These are phyloP conservation scores for Trametopsis cervina DNA, from an alignment of 768 basidiomycete genomes.

Conservation along the genomic window DNA sequence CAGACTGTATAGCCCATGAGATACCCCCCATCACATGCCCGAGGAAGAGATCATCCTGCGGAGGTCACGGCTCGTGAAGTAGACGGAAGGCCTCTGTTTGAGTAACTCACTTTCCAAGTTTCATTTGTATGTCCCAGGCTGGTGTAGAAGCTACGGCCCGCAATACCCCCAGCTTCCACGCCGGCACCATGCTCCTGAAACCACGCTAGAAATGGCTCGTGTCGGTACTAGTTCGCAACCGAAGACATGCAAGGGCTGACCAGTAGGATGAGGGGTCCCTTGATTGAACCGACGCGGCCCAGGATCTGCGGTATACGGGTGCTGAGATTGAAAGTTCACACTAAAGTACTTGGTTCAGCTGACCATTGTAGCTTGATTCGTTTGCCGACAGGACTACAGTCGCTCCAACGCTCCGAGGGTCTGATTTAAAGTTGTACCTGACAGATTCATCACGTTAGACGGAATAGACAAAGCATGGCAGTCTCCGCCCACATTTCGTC, in stretches of 20 bases:
- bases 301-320: constrained; percentile 28
- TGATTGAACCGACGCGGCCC: constrained; percentile 49
- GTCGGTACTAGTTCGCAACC: not conserved
- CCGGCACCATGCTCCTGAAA: constrained; percentile 74
- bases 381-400: constrained; percentile 39
- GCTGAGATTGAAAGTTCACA: constrained; percentile 16
- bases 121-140: constrained; percentile 73
- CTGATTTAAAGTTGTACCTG: constrained; percentile 41
- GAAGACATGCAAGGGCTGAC: constrained; percentile 29
- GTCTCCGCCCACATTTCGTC: constrained; percentile 25
- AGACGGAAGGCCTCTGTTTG: not conserved
- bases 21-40: constrained; percentile 72
- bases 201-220: constrained; percentile 52
- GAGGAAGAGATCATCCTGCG: constrained; percentile 60
- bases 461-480: not conserved
- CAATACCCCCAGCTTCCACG: constrained; percentile 36
- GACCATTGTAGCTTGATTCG: constrained; percentile 35
- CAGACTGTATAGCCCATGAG: constrained; percentile 62
- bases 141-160: constrained; percentile 82
- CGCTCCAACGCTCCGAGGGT: constrained; percentile 38
- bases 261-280: constrained; percentile 73
- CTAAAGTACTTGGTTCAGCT: not conserved
- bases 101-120: constrained; percentile 60
- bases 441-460: too few species aligned
- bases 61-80: constrained; percentile 6